These are phyloP conservation scores for Phascolomyces articulosus DNA, from an alignment of 371 early-diverging fungal species.

Conservation along the genomic window DNA sequence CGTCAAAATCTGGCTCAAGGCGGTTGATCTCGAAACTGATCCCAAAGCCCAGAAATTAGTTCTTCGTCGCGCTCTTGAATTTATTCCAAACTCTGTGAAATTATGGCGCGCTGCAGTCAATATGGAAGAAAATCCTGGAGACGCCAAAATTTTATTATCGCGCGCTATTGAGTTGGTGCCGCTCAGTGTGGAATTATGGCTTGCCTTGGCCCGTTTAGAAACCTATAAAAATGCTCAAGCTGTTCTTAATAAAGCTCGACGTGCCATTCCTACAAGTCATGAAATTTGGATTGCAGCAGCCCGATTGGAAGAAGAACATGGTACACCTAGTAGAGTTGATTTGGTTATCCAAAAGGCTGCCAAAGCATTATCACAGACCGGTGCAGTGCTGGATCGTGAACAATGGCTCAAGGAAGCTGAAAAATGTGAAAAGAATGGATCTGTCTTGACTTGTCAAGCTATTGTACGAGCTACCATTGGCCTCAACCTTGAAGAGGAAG, in stretches of 20 bases:
- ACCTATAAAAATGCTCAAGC: slow-evolving; percentile 87
- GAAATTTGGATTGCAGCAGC: slow-evolving; percentile 97
- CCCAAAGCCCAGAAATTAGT: slow-evolving; percentile 78
- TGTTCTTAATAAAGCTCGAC: slow-evolving; percentile 90
- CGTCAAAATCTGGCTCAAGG: slow-evolving; percentile 92
- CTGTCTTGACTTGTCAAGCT: slow-evolving; percentile 78
- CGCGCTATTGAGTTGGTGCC: slow-evolving; percentile 95
- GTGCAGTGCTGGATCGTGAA: slow-evolving; percentile 80
- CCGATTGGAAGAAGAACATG: slow-evolving; percentile 87
- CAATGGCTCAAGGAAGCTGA: slow-evolving; percentile 93
- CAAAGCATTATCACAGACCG: slow-evolving; percentile 63
- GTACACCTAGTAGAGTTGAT: slow-evolving; percentile 68
- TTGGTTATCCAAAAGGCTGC: slow-evolving; percentile 78
- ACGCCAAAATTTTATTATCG: slow-evolving; percentile 88
- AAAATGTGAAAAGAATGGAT: slow-evolving; percentile 81
- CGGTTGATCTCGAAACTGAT: slow-evolving; percentile 87
- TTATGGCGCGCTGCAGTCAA: slow-evolving; percentile 93
- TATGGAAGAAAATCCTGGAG: slow-evolving; percentile 91
- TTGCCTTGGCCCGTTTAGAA: slow-evolving; percentile 92
- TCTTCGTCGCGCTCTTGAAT: slow-evolving; percentile 93
- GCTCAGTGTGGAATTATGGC: slow-evolving; percentile 91
- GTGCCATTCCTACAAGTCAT: slow-evolving; percentile 84
- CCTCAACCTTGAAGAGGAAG: slow-evolving; percentile 83
- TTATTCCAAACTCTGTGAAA: slow-evolving; percentile 89
- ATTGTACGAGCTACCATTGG: slow-evolving; percentile 83